A percentile compares a stretch with the other conserved stretches of the same genome.
Evolutionary conservation across 2,329 filamentous ascomycete genomes (phyloP).

Genomic region (Biscogniauxia mediterranea): DNA sequence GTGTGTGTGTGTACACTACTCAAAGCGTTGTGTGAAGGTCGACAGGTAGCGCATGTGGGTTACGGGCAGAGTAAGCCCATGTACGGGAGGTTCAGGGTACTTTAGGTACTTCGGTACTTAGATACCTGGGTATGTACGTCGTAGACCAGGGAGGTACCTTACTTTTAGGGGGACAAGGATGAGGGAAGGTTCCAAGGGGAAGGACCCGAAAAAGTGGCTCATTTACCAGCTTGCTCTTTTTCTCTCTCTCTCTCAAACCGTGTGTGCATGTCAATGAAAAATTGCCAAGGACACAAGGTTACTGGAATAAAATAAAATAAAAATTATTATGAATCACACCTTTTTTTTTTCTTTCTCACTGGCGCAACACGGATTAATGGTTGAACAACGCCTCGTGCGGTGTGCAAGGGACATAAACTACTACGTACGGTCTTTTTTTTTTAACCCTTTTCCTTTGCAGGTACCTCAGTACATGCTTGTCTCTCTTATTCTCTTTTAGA

Average conservation of each 20-base stretch:
- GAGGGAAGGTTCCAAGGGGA: conserved; percentile 17
- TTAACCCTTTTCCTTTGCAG: not conserved
- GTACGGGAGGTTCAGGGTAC: not conserved
- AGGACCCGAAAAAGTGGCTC: conserved; percentile 23
- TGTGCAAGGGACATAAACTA: not conserved
- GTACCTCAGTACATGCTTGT: not conserved
- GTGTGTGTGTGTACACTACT: not conserved
- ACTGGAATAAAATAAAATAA: not conserved
- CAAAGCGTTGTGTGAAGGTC: conserved; percentile 9
- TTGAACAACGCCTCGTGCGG: not conserved
- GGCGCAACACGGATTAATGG: not conserved
- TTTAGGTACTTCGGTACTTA: conserved; percentile 10
- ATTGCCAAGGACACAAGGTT: conserved; percentile 1
- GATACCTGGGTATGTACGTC: conserved; percentile 2
- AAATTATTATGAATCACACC: conserved; percentile 3
- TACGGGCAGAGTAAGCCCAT: not conserved
- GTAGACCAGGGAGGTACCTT: conserved; percentile 15
- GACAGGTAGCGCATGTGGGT: conserved; percentile 17
- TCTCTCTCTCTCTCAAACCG: conserved; percentile 12
- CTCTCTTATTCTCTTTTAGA: not conserved
- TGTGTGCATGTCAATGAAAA: conserved; percentile 9
- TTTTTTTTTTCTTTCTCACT: conserved; percentile 7
- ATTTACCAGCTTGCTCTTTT: conserved; percentile 24
- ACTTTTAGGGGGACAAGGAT: not conserved
- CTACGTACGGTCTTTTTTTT: not conserved